These are phyloP conservation scores for Boletus fagicola DNA, from an alignment of 768 basidiomycete species.

Conservation along the genomic window DNA sequence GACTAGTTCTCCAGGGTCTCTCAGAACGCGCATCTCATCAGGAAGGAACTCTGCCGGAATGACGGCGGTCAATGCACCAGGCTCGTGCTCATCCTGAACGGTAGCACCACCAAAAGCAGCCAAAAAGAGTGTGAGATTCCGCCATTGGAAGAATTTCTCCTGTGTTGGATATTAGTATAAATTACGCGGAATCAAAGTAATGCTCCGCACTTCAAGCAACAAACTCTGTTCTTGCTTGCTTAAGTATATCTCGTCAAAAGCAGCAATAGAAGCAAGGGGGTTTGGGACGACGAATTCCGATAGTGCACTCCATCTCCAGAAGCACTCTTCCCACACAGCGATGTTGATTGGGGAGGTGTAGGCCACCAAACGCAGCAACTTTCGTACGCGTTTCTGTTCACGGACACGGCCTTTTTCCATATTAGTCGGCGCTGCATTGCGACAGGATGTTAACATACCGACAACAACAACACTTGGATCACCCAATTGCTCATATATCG, in stretches of 20 bases:
- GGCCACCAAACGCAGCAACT: constrained; percentile 61
- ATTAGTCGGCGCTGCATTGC: constrained; percentile 2
- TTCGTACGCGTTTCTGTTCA: constrained; percentile 78
- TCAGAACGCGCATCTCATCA: constrained; percentile 65
- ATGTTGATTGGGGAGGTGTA: constrained; percentile 65
- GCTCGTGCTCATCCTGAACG: constrained; percentile 50
- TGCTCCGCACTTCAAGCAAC: constrained; percentile 36
- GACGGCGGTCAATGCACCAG: constrained; percentile 48
- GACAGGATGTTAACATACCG: constrained; percentile 44
- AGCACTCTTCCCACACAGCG: constrained; percentile 82
- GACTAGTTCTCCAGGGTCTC: constrained; percentile 57
- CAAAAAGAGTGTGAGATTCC: constrained; percentile 77
- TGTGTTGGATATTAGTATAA: constrained; percentile 28
- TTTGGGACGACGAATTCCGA: constrained; percentile 55
- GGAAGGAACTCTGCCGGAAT: constrained; percentile 62
- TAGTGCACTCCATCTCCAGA: constrained; percentile 68
- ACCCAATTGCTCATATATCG: constrained; percentile 75
- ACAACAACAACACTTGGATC: constrained; percentile 69
- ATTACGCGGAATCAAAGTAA: neutral
- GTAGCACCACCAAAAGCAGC: constrained; percentile 72
- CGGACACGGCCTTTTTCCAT: constrained; percentile 59
- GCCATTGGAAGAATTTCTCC: constrained; percentile 82
- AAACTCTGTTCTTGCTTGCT: constrained; percentile 39
- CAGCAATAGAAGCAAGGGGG: constrained; percentile 33
- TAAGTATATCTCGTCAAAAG: constrained; percentile 35